phyloP scores from a whole-genome alignment of 805 yeast genomes.

The Wickerhamomyces ciferrii region DNA sequence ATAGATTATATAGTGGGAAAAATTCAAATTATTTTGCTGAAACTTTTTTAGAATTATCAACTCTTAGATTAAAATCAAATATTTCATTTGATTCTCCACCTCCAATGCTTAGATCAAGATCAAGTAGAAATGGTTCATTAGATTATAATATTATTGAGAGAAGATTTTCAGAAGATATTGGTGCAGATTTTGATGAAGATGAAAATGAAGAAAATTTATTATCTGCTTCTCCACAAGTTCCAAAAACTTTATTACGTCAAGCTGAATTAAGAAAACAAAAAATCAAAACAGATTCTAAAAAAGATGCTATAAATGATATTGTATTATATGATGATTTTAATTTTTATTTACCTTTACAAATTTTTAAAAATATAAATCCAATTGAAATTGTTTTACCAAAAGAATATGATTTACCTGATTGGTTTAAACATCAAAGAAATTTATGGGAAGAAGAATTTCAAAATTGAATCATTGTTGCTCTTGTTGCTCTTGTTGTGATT shows the following conservation, averaged over 20 bases:
- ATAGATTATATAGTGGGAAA: constrained; percentile 68
- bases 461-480: neutral
- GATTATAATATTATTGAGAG: constrained; percentile 17
- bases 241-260: constrained; percentile 48
- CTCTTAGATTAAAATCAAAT: constrained; percentile 36
- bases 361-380: constrained; percentile 11
- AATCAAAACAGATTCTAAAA: constrained; percentile 16
- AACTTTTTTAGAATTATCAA: constrained; percentile 71
- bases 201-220: constrained; percentile 24
- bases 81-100: constrained; percentile 5
- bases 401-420: constrained; percentile 60
- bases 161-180: constrained; percentile 12
- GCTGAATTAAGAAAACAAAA: constrained; percentile 40
- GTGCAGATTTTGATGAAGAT: constrained; percentile 15
- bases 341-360: constrained; percentile 15
- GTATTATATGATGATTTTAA: neutral
- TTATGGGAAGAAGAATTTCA: constrained; percentile 49
- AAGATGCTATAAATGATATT: neutral
- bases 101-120: neutral
- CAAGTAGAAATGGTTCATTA: constrained; percentile 16
- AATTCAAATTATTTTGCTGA: constrained; percentile 77
- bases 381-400: constrained; percentile 39
- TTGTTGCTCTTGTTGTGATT: neutral
- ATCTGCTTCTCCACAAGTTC: constrained; percentile 67
- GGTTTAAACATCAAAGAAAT: constrained; percentile 66